Percentiles rank a stretch among this genome's conserved stretches.
Evolutionary conservation across 257 asterid genomes (phyloP).

Genomic region (Nicotiana sylvestris): DNA sequence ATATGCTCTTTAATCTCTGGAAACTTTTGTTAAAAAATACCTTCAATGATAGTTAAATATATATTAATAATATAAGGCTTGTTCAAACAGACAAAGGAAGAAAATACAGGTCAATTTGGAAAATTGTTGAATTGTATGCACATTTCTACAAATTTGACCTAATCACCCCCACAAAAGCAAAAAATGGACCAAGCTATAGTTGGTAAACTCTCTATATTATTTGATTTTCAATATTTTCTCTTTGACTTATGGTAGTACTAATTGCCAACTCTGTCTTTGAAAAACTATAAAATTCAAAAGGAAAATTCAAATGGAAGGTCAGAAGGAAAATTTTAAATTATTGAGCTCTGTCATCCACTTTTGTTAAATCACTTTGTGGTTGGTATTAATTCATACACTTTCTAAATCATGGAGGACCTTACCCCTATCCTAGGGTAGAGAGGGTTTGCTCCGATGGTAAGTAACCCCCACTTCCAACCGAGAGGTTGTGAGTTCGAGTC

Average conservation of each 20-base stretch:
- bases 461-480: too few relatives aligned
- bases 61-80: background rate
- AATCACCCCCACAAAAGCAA: background rate
- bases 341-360: background rate
- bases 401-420: background rate
- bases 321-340: background rate
- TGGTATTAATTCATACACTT: background rate
- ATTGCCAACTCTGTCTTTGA: background rate
- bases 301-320: background rate
- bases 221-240: background rate
- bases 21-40: background rate
- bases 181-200: background rate
- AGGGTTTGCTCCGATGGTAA: too few relatives aligned
- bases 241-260: background rate
- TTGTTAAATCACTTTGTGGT: background rate
- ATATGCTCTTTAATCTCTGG: background rate
- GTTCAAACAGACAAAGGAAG: background rate
- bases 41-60: background rate
- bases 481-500: too few relatives aligned
- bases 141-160: background rate
- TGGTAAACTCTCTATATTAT: conserved; percentile 11
- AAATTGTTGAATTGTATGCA: background rate
- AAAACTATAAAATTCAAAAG: background rate
- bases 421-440: too few relatives aligned
- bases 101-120: background rate